A percentile compares a stretch with the other conserved stretches of the same genome.
Evolutionary conservation across 768 basidiomycete genomes (phyloP).

Genomic region (Mrakia frigida): DNA sequence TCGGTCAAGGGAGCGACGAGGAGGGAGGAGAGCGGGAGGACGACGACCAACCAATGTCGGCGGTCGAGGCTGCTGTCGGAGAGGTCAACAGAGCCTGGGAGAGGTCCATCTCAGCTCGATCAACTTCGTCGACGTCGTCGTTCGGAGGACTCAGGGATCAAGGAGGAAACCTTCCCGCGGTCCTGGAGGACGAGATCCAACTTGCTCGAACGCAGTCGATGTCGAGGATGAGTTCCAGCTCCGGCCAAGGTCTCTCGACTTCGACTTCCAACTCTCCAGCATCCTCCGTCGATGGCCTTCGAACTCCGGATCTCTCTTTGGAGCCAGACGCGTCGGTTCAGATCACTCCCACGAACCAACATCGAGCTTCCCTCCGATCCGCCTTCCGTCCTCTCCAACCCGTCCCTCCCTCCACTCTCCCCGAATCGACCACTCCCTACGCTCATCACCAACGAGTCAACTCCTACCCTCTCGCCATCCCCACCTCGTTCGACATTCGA

Average conservation of each 20-base stretch:
- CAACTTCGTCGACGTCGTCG: constrained; percentile 16
- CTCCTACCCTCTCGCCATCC: background rate
- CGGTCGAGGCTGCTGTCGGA: background rate
- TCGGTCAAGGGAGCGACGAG: background rate
- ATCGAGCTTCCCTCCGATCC: constrained; percentile 8
- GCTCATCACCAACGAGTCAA: background rate
- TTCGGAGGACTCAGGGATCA: constrained; percentile 6
- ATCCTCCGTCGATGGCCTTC: background rate
- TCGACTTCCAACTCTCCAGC: constrained; percentile 9
- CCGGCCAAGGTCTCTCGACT: background rate
- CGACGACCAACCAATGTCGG: background rate
- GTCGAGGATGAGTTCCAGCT: constrained; percentile 1
- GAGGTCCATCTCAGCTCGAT: constrained; percentile 19
- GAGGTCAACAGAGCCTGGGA: constrained; percentile 5
- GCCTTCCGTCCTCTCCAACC: background rate
- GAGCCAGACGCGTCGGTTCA: background rate
- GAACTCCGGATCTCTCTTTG: background rate
- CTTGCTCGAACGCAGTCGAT: constrained; percentile 1
- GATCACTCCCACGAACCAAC: constrained; percentile 9
- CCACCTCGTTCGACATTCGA: background rate
- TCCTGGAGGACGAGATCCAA: constrained; percentile 11
- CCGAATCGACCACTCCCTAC: background rate
- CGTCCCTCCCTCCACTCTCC: background rate
- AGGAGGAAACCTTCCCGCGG: constrained; percentile 5
- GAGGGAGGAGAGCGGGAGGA: background rate